Conservation (phyloP, 2,329 filamentous ascomycete genomes). For the Scleromitrula shiraiana region DNA sequence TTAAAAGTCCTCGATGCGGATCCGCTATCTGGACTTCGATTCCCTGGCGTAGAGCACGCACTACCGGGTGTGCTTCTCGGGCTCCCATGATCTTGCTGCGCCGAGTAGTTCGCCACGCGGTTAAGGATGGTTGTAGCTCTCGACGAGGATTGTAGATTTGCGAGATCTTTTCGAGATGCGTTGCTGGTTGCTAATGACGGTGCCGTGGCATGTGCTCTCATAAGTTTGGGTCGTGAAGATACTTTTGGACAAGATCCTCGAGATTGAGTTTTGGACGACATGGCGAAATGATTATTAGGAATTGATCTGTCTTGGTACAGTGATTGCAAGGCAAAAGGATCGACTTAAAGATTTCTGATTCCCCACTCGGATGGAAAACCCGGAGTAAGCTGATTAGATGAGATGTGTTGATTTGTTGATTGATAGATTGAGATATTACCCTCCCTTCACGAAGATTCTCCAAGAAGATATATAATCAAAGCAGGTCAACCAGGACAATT, state of each 20-base stretch:
- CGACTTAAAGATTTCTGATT: not conserved
- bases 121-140: constrained; percentile 48
- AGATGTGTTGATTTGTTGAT: not conserved
- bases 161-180: constrained; percentile 43
- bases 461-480: no score
- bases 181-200: constrained; percentile 50
- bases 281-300: constrained; percentile 1
- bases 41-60: constrained; percentile 9
- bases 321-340: not conserved
- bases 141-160: constrained; percentile 40
- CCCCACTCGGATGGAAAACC: constrained; percentile 5
- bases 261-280: constrained; percentile 34
- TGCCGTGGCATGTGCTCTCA: constrained; percentile 48
- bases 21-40: constrained; percentile 15
- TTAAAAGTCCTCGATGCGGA: constrained; percentile 18
- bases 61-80: constrained; percentile 11
- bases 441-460: not conserved
- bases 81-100: constrained; percentile 30
- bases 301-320: not conserved
- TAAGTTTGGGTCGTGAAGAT: constrained; percentile 40
- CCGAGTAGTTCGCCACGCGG: constrained; percentile 43
- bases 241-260: constrained; percentile 34
- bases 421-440: not conserved
- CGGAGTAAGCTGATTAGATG: not conserved
- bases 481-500: no score